A percentile compares a stretch with the other conserved stretches of the same genome.
These are phyloP conservation scores for Alternaria brassicae DNA, from an alignment of 2,329 filamentous ascomycete species.

Conservation along the genomic window DNA sequence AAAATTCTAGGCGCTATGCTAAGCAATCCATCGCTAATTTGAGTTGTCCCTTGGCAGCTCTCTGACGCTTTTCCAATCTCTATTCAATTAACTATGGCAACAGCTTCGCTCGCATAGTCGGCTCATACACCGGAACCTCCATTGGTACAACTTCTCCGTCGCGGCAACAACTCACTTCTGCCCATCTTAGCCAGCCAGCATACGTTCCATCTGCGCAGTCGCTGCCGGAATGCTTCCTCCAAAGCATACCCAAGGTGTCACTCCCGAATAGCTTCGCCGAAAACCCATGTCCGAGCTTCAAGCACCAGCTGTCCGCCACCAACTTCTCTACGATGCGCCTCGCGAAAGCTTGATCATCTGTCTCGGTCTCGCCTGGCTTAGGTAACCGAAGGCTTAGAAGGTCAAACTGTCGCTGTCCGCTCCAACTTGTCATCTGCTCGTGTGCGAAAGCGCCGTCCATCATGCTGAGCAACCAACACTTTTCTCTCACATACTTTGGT, in stretches of 20 bases:
- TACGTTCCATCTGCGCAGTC: constrained; percentile 62
- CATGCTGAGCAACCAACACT: constrained; percentile 34
- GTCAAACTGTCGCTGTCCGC: constrained; percentile 58
- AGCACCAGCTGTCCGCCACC: constrained; percentile 59
- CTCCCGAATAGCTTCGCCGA: constrained; percentile 58
- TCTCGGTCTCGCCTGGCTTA: constrained; percentile 51
- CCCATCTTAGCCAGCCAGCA: constrained; percentile 62
- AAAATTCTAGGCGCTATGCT: background rate
- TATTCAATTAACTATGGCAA: background rate
- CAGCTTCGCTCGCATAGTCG: constrained; percentile 22
- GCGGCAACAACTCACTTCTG: constrained; percentile 57
- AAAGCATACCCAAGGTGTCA: constrained; percentile 61
- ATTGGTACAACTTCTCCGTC: constrained; percentile 29
- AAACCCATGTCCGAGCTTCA: constrained; percentile 64
- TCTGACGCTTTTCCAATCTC: background rate
- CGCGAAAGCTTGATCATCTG: constrained; percentile 56
- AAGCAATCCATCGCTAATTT: background rate
- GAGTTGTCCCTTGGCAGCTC: background rate
- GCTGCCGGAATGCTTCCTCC: constrained; percentile 59
- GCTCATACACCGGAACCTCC: constrained; percentile 21
- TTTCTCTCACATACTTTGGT: constrained; percentile 57
- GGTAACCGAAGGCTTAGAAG: constrained; percentile 58
- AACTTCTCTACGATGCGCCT: constrained; percentile 61
- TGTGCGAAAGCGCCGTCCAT: constrained; percentile 39
- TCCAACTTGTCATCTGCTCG: constrained; percentile 60